Evolutionary conservation across 2,329 filamentous ascomycete species (phyloP).

Genomic region (Purpureocillium takamizusanense): DNA sequence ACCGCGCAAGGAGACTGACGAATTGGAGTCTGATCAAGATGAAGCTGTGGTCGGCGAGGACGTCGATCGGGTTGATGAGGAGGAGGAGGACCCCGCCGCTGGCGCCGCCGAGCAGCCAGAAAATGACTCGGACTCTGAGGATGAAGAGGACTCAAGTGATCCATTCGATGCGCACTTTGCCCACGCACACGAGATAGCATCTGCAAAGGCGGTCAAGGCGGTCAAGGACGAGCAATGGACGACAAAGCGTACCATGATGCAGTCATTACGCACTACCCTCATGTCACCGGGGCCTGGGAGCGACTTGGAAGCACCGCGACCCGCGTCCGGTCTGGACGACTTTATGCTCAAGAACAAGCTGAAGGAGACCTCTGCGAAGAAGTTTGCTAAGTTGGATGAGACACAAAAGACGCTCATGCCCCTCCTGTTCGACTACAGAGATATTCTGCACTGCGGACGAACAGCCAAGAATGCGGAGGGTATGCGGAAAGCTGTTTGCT

Average conservation of each 20-base stretch:
- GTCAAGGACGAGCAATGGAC: conserved; percentile 42
- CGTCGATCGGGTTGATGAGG: conserved; percentile 15
- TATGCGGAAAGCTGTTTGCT: conserved; percentile 62
- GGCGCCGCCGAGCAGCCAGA: conserved; percentile 17
- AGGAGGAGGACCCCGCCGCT: conserved; percentile 6
- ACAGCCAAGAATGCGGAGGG: conserved; percentile 58
- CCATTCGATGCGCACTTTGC: conserved; percentile 79
- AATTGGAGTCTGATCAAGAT: conserved; percentile 26
- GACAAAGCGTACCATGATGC: conserved; percentile 34
- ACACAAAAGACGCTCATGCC: conserved; percentile 59
- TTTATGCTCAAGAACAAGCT: conserved; percentile 66
- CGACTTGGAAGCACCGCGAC: conserved; percentile 19
- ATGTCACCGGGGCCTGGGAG: conserved; percentile 33
- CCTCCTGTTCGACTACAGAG: conserved; percentile 72
- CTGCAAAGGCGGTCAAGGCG: conserved; percentile 44
- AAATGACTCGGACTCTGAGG: conserved; percentile 34
- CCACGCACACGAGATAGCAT: conserved; percentile 50
- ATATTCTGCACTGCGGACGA: conserved; percentile 68
- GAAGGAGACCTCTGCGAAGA: conserved; percentile 40
- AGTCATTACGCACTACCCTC: conserved; percentile 38
- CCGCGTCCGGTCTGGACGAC: conserved; percentile 29
- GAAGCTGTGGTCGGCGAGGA: conserved; percentile 28
- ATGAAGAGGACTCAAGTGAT: conserved; percentile 49
- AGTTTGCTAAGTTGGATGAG: conserved; percentile 47
- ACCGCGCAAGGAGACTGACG: conserved; percentile 15